Evolutionary conservation across 1,139 yeast species (phyloP), one percentile per base, ranked within the genome.

Genomic region (Entelexis sorbosivorans): DNA sequence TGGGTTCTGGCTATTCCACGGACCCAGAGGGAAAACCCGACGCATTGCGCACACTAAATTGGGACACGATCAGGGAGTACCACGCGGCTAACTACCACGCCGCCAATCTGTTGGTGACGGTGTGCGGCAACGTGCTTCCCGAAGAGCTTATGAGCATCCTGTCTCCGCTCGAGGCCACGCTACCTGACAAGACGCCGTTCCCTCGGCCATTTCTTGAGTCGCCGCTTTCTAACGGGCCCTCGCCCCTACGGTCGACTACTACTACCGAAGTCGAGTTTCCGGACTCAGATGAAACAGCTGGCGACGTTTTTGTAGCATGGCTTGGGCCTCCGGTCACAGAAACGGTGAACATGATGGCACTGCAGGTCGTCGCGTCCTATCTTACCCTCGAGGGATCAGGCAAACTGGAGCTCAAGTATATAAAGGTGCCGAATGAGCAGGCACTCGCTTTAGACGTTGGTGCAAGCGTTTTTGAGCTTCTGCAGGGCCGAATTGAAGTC

Each of bases 21-120:
- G 96, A 93, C 65, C 89, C 98, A 8, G 98, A 98, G 45, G 99
- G 99, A 0, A 68, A 87, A 42, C 79, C 87, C 69, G 73, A 75
- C 17, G 88, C 86, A 56, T 74, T 93, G 58, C 77, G 97, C 55
- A 73, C 72, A 6, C 73, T 93, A 60, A 76, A 84, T 1, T 82
- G 80, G 60, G 83, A 81, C 0, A 80, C 82, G 49, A 91, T 93
- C 57, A 74, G 81, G 58, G 68, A 78, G 17, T 93, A 87, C 63
- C 97, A 93, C 66, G 69, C 73, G 33, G 66, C 69, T 17, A 70
- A 78, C 64, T 93, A 93, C 67, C 74, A 91, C 48, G 87, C 96
- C 1, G 88, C 84, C 56, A 93, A 93, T 61, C 69, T 89, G 54
- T 80, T 91, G 62, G 77, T 91, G 11, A 79, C 93, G 47, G 73